phyloP scores from a whole-genome alignment of 345 rosid genomes.

The Noccaea caerulescens region DNA sequence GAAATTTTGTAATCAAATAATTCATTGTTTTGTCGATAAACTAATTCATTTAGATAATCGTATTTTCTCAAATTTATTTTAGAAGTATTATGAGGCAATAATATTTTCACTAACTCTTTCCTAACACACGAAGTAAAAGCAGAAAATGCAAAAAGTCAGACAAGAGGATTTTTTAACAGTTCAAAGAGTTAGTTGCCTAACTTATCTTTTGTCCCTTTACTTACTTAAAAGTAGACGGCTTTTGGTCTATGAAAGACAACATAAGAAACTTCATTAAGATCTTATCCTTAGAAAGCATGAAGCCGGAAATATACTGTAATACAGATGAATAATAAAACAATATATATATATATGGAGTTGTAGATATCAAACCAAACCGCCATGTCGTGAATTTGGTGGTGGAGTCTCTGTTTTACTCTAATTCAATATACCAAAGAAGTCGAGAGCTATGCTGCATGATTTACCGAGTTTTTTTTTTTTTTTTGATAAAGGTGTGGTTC shows the following conservation, averaged over 20 bases:
- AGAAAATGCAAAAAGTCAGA: constrained; percentile 11
- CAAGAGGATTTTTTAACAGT: not conserved
- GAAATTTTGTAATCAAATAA: not conserved
- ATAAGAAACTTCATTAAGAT: not conserved
- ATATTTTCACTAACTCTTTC: constrained; percentile 34
- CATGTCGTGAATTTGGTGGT: not conserved
- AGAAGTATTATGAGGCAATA: constrained; percentile 6
- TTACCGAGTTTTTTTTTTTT: not conserved
- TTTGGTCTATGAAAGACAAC: constrained; percentile 3
- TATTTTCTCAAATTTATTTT: not conserved
- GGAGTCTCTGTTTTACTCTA: not conserved
- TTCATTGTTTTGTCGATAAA: not conserved
- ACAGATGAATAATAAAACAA: not conserved
- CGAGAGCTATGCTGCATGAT: not conserved
- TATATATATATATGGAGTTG: not conserved
- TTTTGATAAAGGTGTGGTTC: too few relatives aligned
- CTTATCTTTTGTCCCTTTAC: constrained; percentile 29
- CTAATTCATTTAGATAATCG: not conserved
- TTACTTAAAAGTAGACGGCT: not conserved
- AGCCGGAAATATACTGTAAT: too few relatives aligned
- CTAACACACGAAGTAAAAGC: constrained; percentile 26
- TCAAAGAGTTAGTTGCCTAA: constrained; percentile 39
- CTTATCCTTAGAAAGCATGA: not conserved
- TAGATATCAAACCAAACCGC: not conserved
- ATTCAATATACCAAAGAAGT: not conserved